Conservation (phyloP, 2,329 filamentous ascomycete genomes). For the Monilinia fructicola region DNA sequence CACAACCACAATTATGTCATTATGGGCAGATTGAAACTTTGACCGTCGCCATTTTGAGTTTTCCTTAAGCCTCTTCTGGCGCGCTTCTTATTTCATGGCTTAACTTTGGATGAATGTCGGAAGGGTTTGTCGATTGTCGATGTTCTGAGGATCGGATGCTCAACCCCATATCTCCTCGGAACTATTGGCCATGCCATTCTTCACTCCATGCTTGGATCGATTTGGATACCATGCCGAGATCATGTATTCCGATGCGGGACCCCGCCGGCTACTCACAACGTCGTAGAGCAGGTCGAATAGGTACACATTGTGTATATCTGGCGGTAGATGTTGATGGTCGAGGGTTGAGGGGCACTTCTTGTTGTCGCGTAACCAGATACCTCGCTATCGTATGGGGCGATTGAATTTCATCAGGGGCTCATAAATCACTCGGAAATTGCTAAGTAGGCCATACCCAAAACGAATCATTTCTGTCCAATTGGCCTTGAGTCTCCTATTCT, state of each 20-base stretch:
- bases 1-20: not conserved
- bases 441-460: too few species aligned
- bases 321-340: not conserved
- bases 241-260: too few species aligned
- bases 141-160: not conserved
- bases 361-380: too few species aligned
- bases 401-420: not conserved
- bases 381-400: not conserved
- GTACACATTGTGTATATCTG: not conserved
- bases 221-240: not conserved
- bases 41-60: not conserved
- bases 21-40: not conserved
- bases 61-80: not conserved
- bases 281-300: too few species aligned
- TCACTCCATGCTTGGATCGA: not conserved
- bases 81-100: not conserved
- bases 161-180: not conserved
- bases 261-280: too few species aligned
- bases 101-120: not conserved
- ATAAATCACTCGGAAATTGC: too few species aligned
- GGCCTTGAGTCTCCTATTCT: too few species aligned
- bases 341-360: too few species aligned
- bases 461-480: too few species aligned
- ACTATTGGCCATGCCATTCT: not conserved
- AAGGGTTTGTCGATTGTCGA: too few species aligned